Conservation (phyloP, 768 basidiomycete species). For the Amanita subjunquillea region DNA sequence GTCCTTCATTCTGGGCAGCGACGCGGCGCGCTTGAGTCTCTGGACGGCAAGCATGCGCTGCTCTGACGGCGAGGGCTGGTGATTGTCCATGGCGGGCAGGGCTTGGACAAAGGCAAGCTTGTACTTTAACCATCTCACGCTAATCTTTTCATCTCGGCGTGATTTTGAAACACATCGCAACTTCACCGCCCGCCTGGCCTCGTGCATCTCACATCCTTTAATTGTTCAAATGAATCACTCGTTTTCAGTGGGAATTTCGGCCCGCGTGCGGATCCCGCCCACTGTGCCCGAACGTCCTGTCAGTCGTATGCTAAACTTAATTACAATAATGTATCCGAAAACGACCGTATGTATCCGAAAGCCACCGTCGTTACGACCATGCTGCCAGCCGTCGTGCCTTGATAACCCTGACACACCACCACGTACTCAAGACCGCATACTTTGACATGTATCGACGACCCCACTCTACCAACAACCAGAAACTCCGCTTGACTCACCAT, state of each 20-base stretch:
- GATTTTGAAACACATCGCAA: slow-evolving; percentile 13
- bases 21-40: slow-evolving; percentile 86
- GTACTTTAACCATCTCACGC: slow-evolving; percentile 1
- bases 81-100: slow-evolving; percentile 28
- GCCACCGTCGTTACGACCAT: too few species aligned
- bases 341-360: too few species aligned
- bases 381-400: neutral
- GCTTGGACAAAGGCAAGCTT: neutral
- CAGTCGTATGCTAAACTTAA: too few species aligned
- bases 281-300: too few species aligned
- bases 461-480: slow-evolving; percentile 15
- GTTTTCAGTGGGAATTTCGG: too few species aligned
- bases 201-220: slow-evolving; percentile 20
- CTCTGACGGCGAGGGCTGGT: slow-evolving; percentile 45
- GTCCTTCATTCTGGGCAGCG: slow-evolving; percentile 85
- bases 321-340: too few species aligned
- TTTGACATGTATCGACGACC: slow-evolving; percentile 14
- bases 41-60: slow-evolving; percentile 84
- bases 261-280: too few species aligned
- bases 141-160: slow-evolving; percentile 4
- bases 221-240: too few species aligned
- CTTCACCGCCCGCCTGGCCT: slow-evolving; percentile 32
- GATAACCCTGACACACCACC: neutral
- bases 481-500: slow-evolving; percentile 38
- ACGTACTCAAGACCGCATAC: too few species aligned